Base-by-base conservation (phyloP, 345 rosid species). In the Hibiscus trionum region DNA sequence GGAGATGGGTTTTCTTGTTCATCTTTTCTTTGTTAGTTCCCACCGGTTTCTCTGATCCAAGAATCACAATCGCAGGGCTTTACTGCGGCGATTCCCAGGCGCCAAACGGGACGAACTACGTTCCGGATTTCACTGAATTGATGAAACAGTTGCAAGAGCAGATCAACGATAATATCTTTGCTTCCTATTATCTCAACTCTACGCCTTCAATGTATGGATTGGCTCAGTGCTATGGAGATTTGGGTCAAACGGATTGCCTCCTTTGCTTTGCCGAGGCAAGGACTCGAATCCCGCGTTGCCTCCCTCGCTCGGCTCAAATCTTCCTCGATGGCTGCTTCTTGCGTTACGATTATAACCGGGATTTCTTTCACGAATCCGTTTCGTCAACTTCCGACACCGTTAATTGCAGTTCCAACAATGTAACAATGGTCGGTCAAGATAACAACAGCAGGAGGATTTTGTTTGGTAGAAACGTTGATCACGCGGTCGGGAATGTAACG, bases 321-420 rank as follows among this genome's bases (percentile, higher is more conserved):
- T 89, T 63, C 47, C 82, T 89, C 17, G 94, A 89, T 67, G 93
- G 93, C 8, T 89, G 91, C 80, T 87, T 85, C 84, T 70, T 87
- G 12, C 83, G 93, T 21, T 87, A 57, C 61, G 61, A 57, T 82
- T 19, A 89, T 62, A 72, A 73, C 61, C 81, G 85, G 78, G 29
- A 77, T 61, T 89, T 89, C 77, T 89, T 77, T 53, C 56, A 70
- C 0, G 89, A 89, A 56, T 63, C 84, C 9, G 71, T 80, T 3
- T 83, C 88, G 0, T 21, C 79, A 4, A 19, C 16, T 49, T 49
- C 52, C 0, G 89, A 89, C 29, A 35, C 61, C 4, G 74, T 77
- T 42, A 76, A 58, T 0, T 87, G 91, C 61, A 74, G 84, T 11
- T 2, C 66, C 7, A 77, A 75, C 0, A 72, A 62, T 2, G 35